Evolutionary conservation across 2,329 filamentous ascomycete species (phyloP), one percentile per base, ranked within the genome.

Genomic region (Colletotrichum chrysophilum): DNA sequence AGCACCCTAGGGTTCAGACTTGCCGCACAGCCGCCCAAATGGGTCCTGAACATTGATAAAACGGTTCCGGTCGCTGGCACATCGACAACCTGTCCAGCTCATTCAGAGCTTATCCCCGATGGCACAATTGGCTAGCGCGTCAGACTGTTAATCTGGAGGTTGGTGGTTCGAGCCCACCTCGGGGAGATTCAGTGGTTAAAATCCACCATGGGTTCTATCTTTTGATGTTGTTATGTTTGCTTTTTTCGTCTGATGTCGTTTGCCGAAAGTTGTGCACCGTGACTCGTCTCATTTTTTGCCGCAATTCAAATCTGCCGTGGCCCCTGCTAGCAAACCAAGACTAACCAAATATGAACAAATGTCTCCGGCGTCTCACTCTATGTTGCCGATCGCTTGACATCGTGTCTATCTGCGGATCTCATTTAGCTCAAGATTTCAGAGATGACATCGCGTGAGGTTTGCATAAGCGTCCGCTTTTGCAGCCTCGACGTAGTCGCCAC

Each of bases 141-240:
- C 74, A 76, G 74, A 76, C 74, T 76, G 74, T 76, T 76, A 76
- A 76, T 76, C 74, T 76, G 74, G 74, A 76, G 74, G 74, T 76
- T 76, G 74, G 74, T 76, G 74, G 74, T 76, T 76, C 74, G 74
- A 76, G 74, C 74, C 70, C 74, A 76, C 70, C 74, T 75, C 73
- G 73, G 73, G 73, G 73, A 75, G 73, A 36, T 8, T 2, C 9
- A 72, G 62, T 69, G 70, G 70, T 74, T 76, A 12, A 24, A 76
- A 26, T 4, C 74, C 70, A 61, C 32, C 18, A 36, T 3, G 26
- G 62, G 7, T 14, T 4, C 1, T 3, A 2, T 9, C 32, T 73
- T 68, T 67, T 48, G 13, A 16, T 28, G 0, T 24, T 56, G 18
- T 30, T 28, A 24, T 24, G 21, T 24, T 24, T 24, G 3, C 4